phyloP scores from a whole-genome alignment of 23 red algal genomes.

The Gracilariopsis chorda region DNA sequence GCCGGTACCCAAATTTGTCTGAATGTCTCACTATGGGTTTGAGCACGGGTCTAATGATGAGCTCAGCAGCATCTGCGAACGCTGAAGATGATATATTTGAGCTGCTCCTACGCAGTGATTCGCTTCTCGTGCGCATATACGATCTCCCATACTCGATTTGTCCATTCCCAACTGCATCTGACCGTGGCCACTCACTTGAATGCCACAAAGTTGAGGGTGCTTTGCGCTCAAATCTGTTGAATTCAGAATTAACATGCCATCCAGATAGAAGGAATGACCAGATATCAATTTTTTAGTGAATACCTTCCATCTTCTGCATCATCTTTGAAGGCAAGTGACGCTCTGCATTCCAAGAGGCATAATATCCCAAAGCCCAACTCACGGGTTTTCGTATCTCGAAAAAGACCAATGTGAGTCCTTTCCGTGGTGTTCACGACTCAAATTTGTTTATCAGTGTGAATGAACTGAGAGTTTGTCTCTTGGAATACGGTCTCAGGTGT shows the following conservation, averaged over 20 bases:
- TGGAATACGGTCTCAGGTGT: slow-evolving; percentile 3
- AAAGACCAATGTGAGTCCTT: neutral
- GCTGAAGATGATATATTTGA: slow-evolving; percentile 38
- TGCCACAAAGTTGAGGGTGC: neutral
- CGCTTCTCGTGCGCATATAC: slow-evolving; percentile 28
- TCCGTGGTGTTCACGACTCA: slow-evolving; percentile 16
- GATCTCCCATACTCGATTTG: slow-evolving; percentile 29
- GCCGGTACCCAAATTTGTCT: neutral
- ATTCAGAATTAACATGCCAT: neutral
- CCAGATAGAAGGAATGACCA: neutral
- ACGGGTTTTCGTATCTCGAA: slow-evolving; percentile 25
- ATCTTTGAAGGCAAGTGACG: neutral
- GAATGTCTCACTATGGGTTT: slow-evolving; percentile 55
- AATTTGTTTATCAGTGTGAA: neutral
- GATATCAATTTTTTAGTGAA: slow-evolving; percentile 20
- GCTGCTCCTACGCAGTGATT: slow-evolving; percentile 7
- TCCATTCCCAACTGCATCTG: neutral
- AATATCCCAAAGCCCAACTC: neutral
- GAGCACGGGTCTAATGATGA: slow-evolving; percentile 1
- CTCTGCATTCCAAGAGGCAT: neutral
- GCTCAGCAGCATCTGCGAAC: neutral
- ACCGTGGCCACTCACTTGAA: neutral
- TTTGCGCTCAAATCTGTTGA: slow-evolving; percentile 19
- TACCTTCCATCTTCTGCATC: neutral
- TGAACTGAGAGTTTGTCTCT: slow-evolving; percentile 41